Conservation (phyloP, 2,329 filamentous ascomycete genomes). For the Cordyceps farinosa region DNA sequence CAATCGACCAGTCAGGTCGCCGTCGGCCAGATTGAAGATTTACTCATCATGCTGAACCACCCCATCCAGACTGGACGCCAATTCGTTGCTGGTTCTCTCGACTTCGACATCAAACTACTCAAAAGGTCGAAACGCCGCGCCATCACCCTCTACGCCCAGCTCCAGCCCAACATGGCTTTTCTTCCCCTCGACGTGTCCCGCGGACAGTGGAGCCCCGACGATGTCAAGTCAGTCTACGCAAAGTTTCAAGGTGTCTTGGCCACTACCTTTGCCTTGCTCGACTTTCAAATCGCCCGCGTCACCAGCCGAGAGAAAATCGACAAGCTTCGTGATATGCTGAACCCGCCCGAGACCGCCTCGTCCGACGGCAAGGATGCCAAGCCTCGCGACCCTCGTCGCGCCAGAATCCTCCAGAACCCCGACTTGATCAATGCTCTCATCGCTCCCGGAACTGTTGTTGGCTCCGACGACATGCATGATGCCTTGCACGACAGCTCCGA, state of each 20-base stretch:
- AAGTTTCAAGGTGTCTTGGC: slow-evolving; percentile 35
- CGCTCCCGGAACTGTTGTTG: slow-evolving; percentile 33
- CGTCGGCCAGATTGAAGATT: slow-evolving; percentile 31
- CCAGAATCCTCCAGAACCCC: slow-evolving; percentile 31
- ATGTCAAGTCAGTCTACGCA: slow-evolving; percentile 37
- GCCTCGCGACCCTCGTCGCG: slow-evolving; percentile 21
- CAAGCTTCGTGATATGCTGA: not conserved
- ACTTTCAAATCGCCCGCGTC: slow-evolving; percentile 39
- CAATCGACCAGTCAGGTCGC: slow-evolving; percentile 45
- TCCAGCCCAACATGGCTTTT: slow-evolving; percentile 40
- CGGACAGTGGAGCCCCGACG: slow-evolving; percentile 42
- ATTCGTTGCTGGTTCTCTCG: slow-evolving; percentile 22
- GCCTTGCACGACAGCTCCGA: slow-evolving; percentile 31
- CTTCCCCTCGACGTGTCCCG: slow-evolving; percentile 45
- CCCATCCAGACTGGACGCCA: slow-evolving; percentile 31
- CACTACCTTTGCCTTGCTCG: slow-evolving; percentile 35
- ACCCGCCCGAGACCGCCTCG: not conserved
- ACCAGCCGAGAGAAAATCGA: slow-evolving; percentile 22
- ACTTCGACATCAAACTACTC: slow-evolving; percentile 27
- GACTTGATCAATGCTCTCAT: slow-evolving; percentile 36
- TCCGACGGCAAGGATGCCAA: slow-evolving; percentile 17
- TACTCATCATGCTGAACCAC: slow-evolving; percentile 30
- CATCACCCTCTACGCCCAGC: slow-evolving; percentile 35
- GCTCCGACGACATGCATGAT: slow-evolving; percentile 32
- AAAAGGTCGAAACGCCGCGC: slow-evolving; percentile 27